Conservation (phyloP, 208 protist genomes). For the Trypanosoma conorhini region DNA sequence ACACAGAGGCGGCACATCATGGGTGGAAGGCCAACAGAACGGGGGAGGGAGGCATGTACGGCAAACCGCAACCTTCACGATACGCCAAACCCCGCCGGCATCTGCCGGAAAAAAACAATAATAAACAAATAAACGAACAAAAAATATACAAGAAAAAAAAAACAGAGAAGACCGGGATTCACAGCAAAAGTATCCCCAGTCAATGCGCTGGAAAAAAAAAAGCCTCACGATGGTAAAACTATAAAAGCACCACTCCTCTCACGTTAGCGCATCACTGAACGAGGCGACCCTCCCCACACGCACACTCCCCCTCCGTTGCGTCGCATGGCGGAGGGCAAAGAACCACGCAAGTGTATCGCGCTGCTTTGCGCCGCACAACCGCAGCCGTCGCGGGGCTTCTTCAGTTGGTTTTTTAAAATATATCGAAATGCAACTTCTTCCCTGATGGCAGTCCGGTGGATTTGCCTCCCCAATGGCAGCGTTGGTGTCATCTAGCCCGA, state of each 20-base stretch:
- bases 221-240: slow-evolving; percentile 4
- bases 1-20: neutral
- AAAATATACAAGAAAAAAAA: no score
- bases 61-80: no score
- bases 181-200: neutral
- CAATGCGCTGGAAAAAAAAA: neutral
- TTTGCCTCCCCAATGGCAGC: slow-evolving; percentile 15
- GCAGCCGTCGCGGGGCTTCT: neutral
- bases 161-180: neutral
- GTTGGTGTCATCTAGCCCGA: slow-evolving; percentile 10
- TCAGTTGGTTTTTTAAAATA: slow-evolving; percentile 6
- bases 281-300: neutral
- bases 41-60: no score
- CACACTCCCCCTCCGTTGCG: neutral
- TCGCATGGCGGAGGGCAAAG: slow-evolving; percentile 17
- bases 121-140: no score
- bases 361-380: slow-evolving; percentile 13
- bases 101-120: no score
- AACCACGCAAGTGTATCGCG: slow-evolving; percentile 18
- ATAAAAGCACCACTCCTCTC: neutral
- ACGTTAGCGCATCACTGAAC: neutral
- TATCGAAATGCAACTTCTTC: slow-evolving; percentile 15
- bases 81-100: no score
- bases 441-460: slow-evolving; percentile 9
- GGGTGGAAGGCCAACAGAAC: no score